Evolutionary conservation across 352 stramenopile species (phyloP).

Genomic region (Phytophthora ohioensis): DNA sequence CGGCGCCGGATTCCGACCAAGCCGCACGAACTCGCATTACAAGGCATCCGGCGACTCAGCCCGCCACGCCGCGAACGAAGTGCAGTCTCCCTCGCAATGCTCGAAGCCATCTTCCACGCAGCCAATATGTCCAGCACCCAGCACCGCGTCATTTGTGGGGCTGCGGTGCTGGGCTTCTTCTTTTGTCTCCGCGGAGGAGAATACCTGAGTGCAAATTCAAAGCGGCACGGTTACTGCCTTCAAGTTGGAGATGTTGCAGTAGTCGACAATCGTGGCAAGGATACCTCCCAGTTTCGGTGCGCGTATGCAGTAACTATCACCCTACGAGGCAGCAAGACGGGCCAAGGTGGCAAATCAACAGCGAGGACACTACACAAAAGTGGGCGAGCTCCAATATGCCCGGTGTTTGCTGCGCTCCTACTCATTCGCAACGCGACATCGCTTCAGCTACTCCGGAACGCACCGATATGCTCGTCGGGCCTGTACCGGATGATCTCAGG

Average conservation of each 20-base stretch:
- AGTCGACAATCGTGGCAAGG: not conserved
- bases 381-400: not conserved
- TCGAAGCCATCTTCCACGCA: not conserved
- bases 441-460: not conserved
- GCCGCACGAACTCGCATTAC: constrained; percentile 14
- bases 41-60: constrained; percentile 15
- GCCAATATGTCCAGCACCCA: constrained; percentile 21
- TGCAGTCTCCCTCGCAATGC: constrained; percentile 16
- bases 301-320: not conserved
- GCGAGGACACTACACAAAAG: not conserved
- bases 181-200: constrained; percentile 18
- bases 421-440: constrained; percentile 2
- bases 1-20: constrained; percentile 1
- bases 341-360: not conserved
- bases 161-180: constrained; percentile 21
- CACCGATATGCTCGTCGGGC: constrained; percentile 7
- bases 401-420: constrained; percentile 3
- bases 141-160: constrained; percentile 26
- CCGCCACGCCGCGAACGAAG: not conserved
- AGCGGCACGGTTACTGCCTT: constrained; percentile 14
- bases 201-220: constrained; percentile 4
- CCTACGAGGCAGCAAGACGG: not conserved
- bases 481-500: not conserved
- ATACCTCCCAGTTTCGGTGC: not conserved
- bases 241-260: constrained; percentile 9